A percentile compares a stretch with the other conserved stretches of the same genome.
Evolutionary conservation across 352 stramenopile genomes (phyloP).

Genomic region (Globisporangium yorkense): DNA sequence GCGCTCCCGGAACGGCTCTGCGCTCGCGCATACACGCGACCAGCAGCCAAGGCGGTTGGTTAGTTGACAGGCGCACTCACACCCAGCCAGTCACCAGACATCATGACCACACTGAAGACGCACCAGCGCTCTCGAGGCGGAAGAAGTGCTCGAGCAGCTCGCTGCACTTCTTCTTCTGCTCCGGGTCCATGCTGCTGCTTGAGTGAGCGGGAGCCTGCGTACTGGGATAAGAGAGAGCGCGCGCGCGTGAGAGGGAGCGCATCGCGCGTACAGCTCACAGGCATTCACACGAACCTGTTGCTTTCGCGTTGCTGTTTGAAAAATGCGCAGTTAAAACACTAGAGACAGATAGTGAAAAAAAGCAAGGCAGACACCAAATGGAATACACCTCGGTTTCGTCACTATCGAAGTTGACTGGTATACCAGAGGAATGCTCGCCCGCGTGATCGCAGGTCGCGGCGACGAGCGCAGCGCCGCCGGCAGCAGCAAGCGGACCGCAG

Average conservation of each 20-base stretch:
- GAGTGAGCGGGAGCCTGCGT: background rate
- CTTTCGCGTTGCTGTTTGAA: background rate
- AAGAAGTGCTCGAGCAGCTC: constrained; percentile 81
- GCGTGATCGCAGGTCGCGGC: constrained; percentile 7
- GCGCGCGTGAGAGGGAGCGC: background rate
- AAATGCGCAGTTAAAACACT: background rate
- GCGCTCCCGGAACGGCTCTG: constrained; percentile 80
- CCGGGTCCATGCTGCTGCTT: constrained; percentile 45
- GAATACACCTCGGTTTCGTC: background rate
- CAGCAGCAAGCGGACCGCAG: constrained; percentile 10
- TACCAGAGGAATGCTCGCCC: constrained; percentile 5
- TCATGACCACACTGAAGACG: background rate
- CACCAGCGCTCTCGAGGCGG: constrained; percentile 72
- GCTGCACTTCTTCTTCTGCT: constrained; percentile 76
- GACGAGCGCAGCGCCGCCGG: constrained; percentile 5
- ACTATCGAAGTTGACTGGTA: background rate
- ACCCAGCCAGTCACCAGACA: background rate
- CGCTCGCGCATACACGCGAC: background rate
- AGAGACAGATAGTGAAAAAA: background rate
- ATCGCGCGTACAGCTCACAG: too few relatives aligned
- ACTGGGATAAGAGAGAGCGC: background rate
- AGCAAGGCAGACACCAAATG: background rate
- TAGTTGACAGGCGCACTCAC: background rate
- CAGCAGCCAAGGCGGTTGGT: background rate
- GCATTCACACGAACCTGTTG: too few relatives aligned